A percentile compares a stretch with the other conserved stretches of the same genome.
Conservation (phyloP, 306 rosid species). For the Glycine latifolia region DNA sequence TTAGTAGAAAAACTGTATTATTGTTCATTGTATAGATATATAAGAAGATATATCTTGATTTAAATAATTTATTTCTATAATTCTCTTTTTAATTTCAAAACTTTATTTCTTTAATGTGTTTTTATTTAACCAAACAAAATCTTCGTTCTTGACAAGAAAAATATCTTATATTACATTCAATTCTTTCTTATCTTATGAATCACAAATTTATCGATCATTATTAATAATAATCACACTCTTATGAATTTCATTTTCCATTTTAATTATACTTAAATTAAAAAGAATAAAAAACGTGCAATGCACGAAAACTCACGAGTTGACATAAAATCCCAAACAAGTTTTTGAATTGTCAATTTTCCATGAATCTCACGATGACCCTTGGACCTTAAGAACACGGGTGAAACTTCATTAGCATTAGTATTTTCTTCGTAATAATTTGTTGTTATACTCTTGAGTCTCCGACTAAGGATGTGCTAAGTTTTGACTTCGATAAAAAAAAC, state of each 20-base stretch:
- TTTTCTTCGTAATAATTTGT: background rate
- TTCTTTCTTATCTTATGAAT: too few species aligned
- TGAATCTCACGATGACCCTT: background rate
- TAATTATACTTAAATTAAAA: background rate
- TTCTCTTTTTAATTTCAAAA: background rate
- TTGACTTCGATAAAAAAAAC: too few species aligned
- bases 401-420: background rate
- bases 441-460: too few species aligned
- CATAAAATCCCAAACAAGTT: background rate
- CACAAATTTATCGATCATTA: too few species aligned
- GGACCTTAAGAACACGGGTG: background rate
- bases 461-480: too few species aligned
- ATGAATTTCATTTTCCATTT: background rate
- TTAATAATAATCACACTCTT: too few species aligned
- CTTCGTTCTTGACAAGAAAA: too few species aligned
- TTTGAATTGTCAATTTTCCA: too few species aligned
- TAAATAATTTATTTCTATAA: background rate
- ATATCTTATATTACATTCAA: background rate
- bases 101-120: background rate
- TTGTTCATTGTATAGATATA: background rate
- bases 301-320: background rate
- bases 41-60: background rate
- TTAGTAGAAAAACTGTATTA: too few species aligned
- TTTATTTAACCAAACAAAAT: background rate
- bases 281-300: background rate